Evolutionary conservation across 495 filamentous ascomycete genomes (phyloP), one percentile per base, ranked within the genome.

Genomic region (Patellaria atrata): DNA sequence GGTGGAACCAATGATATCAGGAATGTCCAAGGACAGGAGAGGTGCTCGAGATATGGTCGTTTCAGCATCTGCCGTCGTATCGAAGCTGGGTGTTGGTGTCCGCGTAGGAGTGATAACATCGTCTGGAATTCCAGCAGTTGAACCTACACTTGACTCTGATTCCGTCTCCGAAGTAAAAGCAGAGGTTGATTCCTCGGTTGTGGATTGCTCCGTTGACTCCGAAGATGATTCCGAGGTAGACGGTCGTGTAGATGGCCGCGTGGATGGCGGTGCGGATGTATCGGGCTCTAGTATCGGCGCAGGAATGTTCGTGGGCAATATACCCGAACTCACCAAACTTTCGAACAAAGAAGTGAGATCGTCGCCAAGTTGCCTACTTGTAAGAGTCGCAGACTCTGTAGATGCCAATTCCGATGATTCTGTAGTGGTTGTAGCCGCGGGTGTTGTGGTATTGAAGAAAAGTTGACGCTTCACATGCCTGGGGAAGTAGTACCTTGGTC

Each of bases 401-500:
- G 29, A 41, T 19, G 38, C 29, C 28, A 47, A 18, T 4, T 38
- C 32, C 10, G 39, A 14, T 17, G 26, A 39, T 22, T 31, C 33
- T 12, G 38, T 41, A n/a, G 40, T 33, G 12, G 30, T 41, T 7
- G 24, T 34, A 14, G 44, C 32, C 27, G 48, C 48, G 27, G 50
- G 28, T 8, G 30, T 46, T 2, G 48, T 55, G 21, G 40, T 46
- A 27, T 50, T 54, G 30, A 37, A 33, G 22, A 45, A 48, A 24
- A 63, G 43, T 18, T 56, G 46, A 24, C 65, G 52, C 52, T 67
- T 70, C 19, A 64, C 37, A 16, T 63, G 55, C 25, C 58, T 59
- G 2, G 62, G 57, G 37, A 64, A 59, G 43, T 64, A 64, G 44
- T 62, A 63, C 28, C 59, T 59, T 23, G 63, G 63, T 30, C 53